Evolutionary conservation across 202 grass and related monocot species (phyloP).

Genomic region (Bolboschoenoplectus hybrid): DNA sequence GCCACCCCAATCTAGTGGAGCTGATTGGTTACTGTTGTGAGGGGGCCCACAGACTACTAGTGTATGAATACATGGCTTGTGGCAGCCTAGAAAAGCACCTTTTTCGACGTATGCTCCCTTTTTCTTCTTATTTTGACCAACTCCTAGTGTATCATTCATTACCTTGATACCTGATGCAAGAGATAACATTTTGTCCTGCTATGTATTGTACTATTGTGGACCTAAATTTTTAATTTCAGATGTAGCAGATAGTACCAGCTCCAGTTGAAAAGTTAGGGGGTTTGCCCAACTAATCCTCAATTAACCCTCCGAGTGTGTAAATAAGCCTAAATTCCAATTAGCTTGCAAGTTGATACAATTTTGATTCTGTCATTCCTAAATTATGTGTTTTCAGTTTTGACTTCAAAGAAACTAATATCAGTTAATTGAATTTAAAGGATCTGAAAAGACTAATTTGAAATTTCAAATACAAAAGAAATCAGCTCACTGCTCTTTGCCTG

Average conservation of each 20-base stretch:
- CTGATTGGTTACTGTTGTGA: constrained; percentile 98
- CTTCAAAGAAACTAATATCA: constrained; percentile 4
- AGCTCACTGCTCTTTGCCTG: not conserved
- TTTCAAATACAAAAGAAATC: constrained; percentile 5
- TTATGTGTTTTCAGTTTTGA: constrained; percentile 14
- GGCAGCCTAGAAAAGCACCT: constrained; percentile 98
- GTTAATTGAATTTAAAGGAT: not conserved
- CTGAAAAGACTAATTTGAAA: not conserved
- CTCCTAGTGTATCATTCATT: not conserved
- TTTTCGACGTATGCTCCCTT: constrained; percentile 78
- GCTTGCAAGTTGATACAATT: not conserved
- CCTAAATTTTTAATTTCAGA: not conserved
- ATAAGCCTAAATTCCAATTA: not conserved
- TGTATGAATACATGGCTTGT: constrained; percentile 98
- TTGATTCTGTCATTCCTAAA: constrained; percentile 4
- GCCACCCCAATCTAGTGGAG: constrained; percentile 93
- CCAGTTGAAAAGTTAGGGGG: not conserved
- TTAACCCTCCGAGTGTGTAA: not conserved
- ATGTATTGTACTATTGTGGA: not conserved
- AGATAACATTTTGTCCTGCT: not conserved
- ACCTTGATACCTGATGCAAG: not conserved
- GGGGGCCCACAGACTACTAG: constrained; percentile 76
- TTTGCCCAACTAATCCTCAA: not conserved
- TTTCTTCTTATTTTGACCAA: constrained; percentile 38
- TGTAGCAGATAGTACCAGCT: not conserved